These are phyloP conservation scores for Huntiella abstrusa DNA, from an alignment of 2,329 filamentous ascomycete species.

Conservation along the genomic window DNA sequence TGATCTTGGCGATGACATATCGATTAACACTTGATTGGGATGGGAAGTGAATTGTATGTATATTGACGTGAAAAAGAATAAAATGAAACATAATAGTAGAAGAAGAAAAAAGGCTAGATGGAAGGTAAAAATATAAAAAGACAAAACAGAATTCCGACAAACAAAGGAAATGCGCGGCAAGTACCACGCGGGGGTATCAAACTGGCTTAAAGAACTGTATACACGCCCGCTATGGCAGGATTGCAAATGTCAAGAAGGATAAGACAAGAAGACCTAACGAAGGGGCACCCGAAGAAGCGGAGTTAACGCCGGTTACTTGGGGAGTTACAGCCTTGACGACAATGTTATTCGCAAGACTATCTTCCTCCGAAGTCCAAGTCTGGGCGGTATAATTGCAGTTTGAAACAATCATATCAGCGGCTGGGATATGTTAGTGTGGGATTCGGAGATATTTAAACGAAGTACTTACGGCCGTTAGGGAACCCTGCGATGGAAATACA, in stretches of 20 bases:
- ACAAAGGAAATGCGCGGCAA: not conserved
- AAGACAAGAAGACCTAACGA: not conserved
- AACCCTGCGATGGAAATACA: constrained; percentile 20
- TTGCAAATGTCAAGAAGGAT: not conserved
- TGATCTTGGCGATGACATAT: not conserved
- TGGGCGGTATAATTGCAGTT: constrained; percentile 19
- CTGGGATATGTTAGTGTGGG: constrained; percentile 13
- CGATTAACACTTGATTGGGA: not conserved
- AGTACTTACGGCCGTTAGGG: constrained; percentile 18
- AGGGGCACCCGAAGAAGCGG: not conserved
- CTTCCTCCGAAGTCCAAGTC: constrained; percentile 17
- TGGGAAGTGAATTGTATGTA: not conserved
- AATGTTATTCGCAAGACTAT: constrained; percentile 18
- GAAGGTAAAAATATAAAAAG: too few species aligned
- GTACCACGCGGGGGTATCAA: too few species aligned
- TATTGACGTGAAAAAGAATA: not conserved
- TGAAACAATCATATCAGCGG: constrained; percentile 20
- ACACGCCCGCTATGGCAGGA: too few species aligned
- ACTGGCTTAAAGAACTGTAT: too few species aligned
- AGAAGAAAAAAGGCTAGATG: too few species aligned
- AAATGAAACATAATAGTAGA: not conserved
- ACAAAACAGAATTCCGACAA: not conserved
- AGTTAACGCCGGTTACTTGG: constrained; percentile 12
- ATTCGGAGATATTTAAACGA: not conserved
- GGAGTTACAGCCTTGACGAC: constrained; percentile 19